Evolutionary conservation across 305 asterid species (phyloP).

Genomic region (Rubia peregrina): DNA sequence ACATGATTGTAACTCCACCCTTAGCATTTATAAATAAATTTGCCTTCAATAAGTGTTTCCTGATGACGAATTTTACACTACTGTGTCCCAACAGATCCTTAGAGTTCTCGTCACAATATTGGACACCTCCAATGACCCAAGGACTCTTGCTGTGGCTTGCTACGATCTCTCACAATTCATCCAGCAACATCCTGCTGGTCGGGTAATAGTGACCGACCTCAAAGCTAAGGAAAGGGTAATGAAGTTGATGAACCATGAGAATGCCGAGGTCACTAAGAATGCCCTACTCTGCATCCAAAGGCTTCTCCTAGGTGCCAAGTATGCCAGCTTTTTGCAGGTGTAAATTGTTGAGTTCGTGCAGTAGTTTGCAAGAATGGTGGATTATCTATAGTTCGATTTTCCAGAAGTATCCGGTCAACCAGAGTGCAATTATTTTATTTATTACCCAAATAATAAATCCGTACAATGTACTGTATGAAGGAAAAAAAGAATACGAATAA

Average conservation of each 20-base stretch:
- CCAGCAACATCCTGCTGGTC: slow-evolving; percentile 88
- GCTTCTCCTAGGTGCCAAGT: slow-evolving; percentile 93
- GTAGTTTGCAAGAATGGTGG: slow-evolving; percentile 8
- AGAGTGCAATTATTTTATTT: not conserved
- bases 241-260: slow-evolving; percentile 90
- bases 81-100: slow-evolving; percentile 45
- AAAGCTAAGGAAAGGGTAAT: slow-evolving; percentile 94
- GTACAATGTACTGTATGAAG: not conserved
- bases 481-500: not conserved
- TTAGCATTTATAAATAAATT: not conserved
- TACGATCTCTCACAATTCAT: slow-evolving; percentile 88
- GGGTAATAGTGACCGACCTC: slow-evolving; percentile 71
- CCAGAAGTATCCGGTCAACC: not conserved
- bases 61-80: not conserved
- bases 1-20: not conserved
- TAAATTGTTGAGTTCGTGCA: slow-evolving; percentile 22
- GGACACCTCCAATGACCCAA: slow-evolving; percentile 76
- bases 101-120: slow-evolving; percentile 77
- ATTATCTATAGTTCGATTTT: not conserved
- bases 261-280: slow-evolving; percentile 83
- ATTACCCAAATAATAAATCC: not conserved
- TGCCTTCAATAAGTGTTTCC: not conserved
- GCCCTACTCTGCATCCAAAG: slow-evolving; percentile 94
- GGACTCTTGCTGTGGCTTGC: slow-evolving; percentile 90
- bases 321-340: slow-evolving; percentile 88